phyloP scores from a whole-genome alignment of 768 basidiomycete genomes.

The Russula compacta region DNA sequence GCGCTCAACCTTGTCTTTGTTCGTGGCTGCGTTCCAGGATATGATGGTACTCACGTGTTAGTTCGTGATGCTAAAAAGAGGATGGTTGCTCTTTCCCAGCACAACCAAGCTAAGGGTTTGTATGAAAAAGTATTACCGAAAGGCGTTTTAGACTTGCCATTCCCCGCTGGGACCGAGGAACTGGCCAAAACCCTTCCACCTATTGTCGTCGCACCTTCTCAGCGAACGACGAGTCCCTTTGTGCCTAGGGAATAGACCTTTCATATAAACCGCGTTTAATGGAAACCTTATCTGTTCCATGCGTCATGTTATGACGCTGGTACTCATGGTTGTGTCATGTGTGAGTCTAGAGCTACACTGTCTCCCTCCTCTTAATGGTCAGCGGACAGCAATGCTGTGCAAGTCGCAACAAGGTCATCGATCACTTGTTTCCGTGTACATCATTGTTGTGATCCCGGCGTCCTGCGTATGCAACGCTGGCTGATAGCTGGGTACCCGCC shows the following conservation, averaged over 20 bases:
- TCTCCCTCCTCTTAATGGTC: neutral
- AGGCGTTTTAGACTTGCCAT: conserved; percentile 78
- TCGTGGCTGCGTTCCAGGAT: conserved; percentile 83
- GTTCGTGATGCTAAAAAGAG: conserved; percentile 89
- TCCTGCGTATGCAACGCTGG: neutral
- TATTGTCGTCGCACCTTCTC: conserved; percentile 62
- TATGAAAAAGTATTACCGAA: conserved; percentile 74
- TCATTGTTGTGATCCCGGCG: neutral
- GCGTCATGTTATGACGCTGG: conserved; percentile 1
- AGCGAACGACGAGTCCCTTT: conserved; percentile 66
- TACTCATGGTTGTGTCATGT: neutral
- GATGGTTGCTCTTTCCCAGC: conserved; percentile 48
- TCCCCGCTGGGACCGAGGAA: conserved; percentile 82
- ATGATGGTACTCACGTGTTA: conserved; percentile 80
- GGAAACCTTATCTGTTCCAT: neutral
- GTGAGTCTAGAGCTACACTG: neutral
- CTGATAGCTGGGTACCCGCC: too few species aligned
- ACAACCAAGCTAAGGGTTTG: conserved; percentile 60
- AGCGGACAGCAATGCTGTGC: neutral
- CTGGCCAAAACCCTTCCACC: conserved; percentile 58
- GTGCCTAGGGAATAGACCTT: conserved; percentile 52
- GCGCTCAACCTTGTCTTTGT: conserved; percentile 83
- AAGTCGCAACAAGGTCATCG: neutral
- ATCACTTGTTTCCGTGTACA: neutral
- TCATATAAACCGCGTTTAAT: neutral